Base-by-base conservation (phyloP, 371 early-diverging fungal species). In the Astathelohania contejeani region DNA sequence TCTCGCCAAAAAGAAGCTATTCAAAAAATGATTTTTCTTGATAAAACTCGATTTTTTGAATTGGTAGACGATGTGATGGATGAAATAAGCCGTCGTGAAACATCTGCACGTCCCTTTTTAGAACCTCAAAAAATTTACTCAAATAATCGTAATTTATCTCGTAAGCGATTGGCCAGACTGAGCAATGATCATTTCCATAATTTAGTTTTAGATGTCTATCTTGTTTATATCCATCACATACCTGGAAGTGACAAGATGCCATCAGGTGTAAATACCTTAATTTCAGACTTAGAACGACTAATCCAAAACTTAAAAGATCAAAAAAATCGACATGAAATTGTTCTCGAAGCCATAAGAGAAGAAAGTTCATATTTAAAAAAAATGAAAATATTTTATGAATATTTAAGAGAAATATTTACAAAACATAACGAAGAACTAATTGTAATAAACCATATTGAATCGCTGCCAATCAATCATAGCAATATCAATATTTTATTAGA, bases 31-130 rank as follows among this genome's bases (percentile, higher is more conserved):
- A 37, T 56, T 6, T 58, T 49, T n/a, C 58, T 74, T 4, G 39
- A 52, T 10, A 55, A 63, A 48, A 49, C 49, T 28, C 67, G 60
- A 49, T 74, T 70, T 50, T 40, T 54, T 16, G 68, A 70, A 18
- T 51, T 74, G 16, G 57, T 66, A n/a, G 51, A 63, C 20, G 74
- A 74, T 50, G 49, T 74, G 35, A 28, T 60, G 1, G 65, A 74
- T 46, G 74, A 74, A 49, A 66, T 74, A 38, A 19, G 60, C 14
- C 14, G 66, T 49, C 57, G 70, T 53, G 45, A 37, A 22, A 27
- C 25, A 10, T 2, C 7, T 35, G 7, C 4, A 4, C 7, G 14
- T 14, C 6, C 6, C 27, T 24, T 56, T 45, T 23, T 49, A 12
- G 54, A 38, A 29, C 38, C 52, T 18, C 25, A 28, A 10, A 44